phyloP scores from a whole-genome alignment of 1,139 yeast species.

The Pichia sp. region DNA sequence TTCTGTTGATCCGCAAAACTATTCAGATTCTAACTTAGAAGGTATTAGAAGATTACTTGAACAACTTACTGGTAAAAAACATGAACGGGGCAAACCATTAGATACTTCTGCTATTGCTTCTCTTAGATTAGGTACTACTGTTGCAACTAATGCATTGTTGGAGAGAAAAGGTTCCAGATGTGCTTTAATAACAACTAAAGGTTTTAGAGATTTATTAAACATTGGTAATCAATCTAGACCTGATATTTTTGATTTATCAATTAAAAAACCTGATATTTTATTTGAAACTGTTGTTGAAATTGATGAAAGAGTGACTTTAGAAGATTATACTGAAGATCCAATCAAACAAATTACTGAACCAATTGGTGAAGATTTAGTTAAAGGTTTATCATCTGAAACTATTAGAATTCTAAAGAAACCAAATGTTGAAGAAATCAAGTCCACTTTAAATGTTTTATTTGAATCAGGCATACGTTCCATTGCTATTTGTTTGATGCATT shows the following conservation, averaged over 20 bases:
- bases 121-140: slow-evolving; percentile 74
- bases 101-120: slow-evolving; percentile 43
- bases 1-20: slow-evolving; percentile 82
- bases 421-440: slow-evolving; percentile 35
- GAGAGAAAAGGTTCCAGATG: slow-evolving; percentile 63
- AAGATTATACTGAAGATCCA: slow-evolving; percentile 28
- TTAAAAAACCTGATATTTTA: slow-evolving; percentile 49
- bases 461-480: slow-evolving; percentile 54
- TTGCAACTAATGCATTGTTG: slow-evolving; percentile 65
- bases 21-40: slow-evolving; percentile 84
- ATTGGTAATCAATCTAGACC: slow-evolving; percentile 78
- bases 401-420: slow-evolving; percentile 49
- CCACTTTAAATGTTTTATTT: slow-evolving; percentile 37
- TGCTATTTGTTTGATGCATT: slow-evolving; percentile 63
- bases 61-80: slow-evolving; percentile 41
- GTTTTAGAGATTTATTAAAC: slow-evolving; percentile 53
- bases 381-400: slow-evolving; percentile 59
- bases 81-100: slow-evolving; percentile 42
- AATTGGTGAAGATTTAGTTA: slow-evolving; percentile 31
- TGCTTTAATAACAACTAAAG: slow-evolving; percentile 59
- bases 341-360: slow-evolving; percentile 28
- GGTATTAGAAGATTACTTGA: slow-evolving; percentile 78
- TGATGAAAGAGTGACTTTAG: slow-evolving; percentile 67
- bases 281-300: slow-evolving; percentile 60
- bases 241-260: slow-evolving; percentile 54